Evolutionary conservation across 495 filamentous ascomycete species (phyloP), one percentile per base, ranked within the genome.

Genomic region (Daldinia grandis): DNA sequence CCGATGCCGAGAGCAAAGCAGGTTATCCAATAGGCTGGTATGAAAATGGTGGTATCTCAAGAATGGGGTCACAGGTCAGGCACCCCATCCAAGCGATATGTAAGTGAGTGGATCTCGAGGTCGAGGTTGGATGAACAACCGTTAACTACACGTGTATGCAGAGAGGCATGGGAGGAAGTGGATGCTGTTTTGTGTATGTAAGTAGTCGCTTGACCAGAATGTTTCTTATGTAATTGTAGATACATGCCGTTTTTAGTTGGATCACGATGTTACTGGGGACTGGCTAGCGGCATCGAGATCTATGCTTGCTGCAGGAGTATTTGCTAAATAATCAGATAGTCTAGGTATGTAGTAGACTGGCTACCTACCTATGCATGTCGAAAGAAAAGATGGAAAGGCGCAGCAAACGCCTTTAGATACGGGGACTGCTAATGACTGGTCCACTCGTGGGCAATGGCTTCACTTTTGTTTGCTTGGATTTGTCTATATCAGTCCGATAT

Each of bases 61-160:
- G 49, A 60, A 63, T 38, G 64, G 63, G 50, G 59, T 66, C 37
- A 19, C 37, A 54, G 35, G 59, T 55, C 37, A 54, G 35, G 59
- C 49, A 50, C 33, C 54, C 27, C 28, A 12, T 65, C 33, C 9
- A 51, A 35, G 24, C 40, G 28, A 58, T 15, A 33, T 51, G 51
- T 65, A 62, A 44, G 49, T 33, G 59, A 61, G 69, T 64, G 69
- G 69, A 63, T 59, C 58, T 55, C 54, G 27, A 42, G 58, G 8
- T 42, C 5, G 9, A 15, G 38, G 15, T 24, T 47, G 42, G 42
- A 47, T 21, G 15, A 37, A 62, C 8, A 51, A 66, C 35, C 28
- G 56, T 71, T 31, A 30, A 64, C 44, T 27, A 30, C 12, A 19
- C 24, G 17, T 21, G n/a, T 33, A 51, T 33, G 44, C 55, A 42